A percentile compares a stretch with the other conserved stretches of the same genome.
Conservation (phyloP, 2,329 filamentous ascomycete species). For the Aspergillus sp. region DNA sequence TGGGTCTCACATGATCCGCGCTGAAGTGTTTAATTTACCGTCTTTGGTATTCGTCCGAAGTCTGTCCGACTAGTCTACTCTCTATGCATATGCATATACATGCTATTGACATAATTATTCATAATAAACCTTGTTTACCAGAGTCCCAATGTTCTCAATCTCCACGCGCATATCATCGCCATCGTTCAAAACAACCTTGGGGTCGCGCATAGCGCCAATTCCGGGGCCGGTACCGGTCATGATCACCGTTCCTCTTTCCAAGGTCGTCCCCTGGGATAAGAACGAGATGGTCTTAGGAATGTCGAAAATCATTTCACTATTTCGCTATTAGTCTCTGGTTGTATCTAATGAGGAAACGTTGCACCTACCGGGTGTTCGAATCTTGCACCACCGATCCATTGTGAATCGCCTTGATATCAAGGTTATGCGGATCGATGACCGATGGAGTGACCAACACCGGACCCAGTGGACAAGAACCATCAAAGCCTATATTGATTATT, state of each 20-base stretch:
- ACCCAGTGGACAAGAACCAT: slow-evolving; percentile 30
- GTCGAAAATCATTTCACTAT: slow-evolving; percentile 35
- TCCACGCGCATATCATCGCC: slow-evolving; percentile 36
- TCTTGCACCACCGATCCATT: slow-evolving; percentile 34
- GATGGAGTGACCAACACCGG: slow-evolving; percentile 30
- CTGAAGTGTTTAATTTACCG: too few species aligned
- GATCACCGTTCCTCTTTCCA: slow-evolving; percentile 33
- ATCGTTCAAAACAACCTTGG: slow-evolving; percentile 32
- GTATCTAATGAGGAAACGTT: neutral
- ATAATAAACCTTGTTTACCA: slow-evolving; percentile 34
- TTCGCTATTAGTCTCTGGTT: neutral
- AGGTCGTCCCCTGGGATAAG: slow-evolving; percentile 33
- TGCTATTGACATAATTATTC: slow-evolving; percentile 15
- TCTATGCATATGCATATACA: neutral
- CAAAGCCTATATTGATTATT: slow-evolving; percentile 19
- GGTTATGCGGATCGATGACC: slow-evolving; percentile 27
- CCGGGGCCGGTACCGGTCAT: slow-evolving; percentile 38
- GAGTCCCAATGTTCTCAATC: slow-evolving; percentile 31
- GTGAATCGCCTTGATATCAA: slow-evolving; percentile 28
- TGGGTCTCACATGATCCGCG: too few species aligned
- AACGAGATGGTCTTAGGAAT: slow-evolving; percentile 32
- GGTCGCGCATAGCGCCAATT: slow-evolving; percentile 37
- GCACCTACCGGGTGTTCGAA: slow-evolving; percentile 22
- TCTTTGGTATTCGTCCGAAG: neutral
- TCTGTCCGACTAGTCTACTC: neutral